Percentiles rank a stretch among this genome's conserved stretches.
Evolutionary conservation across 306 rosid species (phyloP).

Genomic region (Trifolium subterraneum): DNA sequence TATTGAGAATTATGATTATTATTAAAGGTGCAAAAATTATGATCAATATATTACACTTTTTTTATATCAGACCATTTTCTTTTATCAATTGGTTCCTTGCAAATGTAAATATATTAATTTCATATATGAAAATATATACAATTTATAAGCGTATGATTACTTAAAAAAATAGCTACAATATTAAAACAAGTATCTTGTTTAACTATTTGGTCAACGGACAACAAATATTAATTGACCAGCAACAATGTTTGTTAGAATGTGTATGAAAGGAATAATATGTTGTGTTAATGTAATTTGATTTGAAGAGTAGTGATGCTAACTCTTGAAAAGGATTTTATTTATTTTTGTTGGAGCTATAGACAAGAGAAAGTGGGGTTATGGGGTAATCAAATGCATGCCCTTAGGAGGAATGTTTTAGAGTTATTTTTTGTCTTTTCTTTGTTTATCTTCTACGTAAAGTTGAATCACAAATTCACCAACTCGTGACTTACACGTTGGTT

Average conservation of each 20-base stretch:
- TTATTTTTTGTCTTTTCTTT: slow-evolving; percentile 51
- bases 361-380: slow-evolving; percentile 45
- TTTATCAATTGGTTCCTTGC: not conserved
- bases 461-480: slow-evolving; percentile 51
- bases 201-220: not conserved
- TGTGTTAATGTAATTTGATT: not conserved
- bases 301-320: slow-evolving; percentile 6
- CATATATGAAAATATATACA: not conserved
- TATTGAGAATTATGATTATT: not conserved
- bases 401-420: slow-evolving; percentile 32
- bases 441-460: slow-evolving; percentile 67
- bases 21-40: not conserved
- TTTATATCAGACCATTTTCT: too few relatives aligned
- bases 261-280: slow-evolving; percentile 21
- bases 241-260: not conserved
- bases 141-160: not conserved
- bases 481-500: slow-evolving; percentile 58
- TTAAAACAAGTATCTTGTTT: not conserved
- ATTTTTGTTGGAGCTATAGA: slow-evolving; percentile 28
- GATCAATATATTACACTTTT: slow-evolving; percentile 14
- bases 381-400: slow-evolving; percentile 42
- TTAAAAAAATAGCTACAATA: not conserved
- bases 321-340: slow-evolving; percentile 24
- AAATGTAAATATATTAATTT: not conserved
- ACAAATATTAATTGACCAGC: not conserved